Evolutionary conservation across 1,284 basidiomycete species (phyloP).

Genomic region (Moesziomyces antarcticus): DNA sequence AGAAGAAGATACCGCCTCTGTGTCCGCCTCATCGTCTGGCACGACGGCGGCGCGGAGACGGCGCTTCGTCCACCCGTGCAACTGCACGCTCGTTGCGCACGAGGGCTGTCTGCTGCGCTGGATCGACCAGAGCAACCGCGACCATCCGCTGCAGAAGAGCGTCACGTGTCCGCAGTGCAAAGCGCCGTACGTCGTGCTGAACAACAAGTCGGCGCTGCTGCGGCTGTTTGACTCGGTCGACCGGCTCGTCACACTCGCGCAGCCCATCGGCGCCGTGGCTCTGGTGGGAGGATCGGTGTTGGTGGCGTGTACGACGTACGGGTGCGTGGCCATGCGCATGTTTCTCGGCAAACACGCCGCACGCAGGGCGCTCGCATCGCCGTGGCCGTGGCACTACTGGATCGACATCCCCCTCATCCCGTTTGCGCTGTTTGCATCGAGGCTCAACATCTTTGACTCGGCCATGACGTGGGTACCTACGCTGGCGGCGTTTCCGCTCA

Average conservation of each 20-base stretch:
- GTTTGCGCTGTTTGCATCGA: slow-evolving; percentile 56
- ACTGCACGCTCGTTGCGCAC: slow-evolving; percentile 61
- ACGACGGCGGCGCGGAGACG: slow-evolving; percentile 11
- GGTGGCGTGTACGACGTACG: slow-evolving; percentile 50
- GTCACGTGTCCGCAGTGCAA: slow-evolving; percentile 58
- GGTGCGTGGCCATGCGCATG: slow-evolving; percentile 53
- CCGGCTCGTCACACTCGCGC: slow-evolving; percentile 22
- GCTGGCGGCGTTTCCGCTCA: slow-evolving; percentile 50
- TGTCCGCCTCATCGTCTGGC: background rate
- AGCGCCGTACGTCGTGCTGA: slow-evolving; percentile 48
- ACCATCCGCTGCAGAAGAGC: slow-evolving; percentile 26
- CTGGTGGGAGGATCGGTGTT: slow-evolving; percentile 38
- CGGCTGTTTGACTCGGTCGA: slow-evolving; percentile 43
- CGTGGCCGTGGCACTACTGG: slow-evolving; percentile 63
- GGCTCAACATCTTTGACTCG: slow-evolving; percentile 55
- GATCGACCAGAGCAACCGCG: slow-evolving; percentile 50
- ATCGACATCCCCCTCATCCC: slow-evolving; percentile 64
- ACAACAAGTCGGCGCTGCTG: slow-evolving; percentile 44
- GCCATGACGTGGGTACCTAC: slow-evolving; percentile 60
- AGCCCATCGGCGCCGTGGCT: slow-evolving; percentile 36
- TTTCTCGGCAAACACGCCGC: slow-evolving; percentile 51
- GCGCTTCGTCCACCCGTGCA: slow-evolving; percentile 59
- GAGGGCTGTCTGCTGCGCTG: slow-evolving; percentile 56
- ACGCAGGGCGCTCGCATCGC: slow-evolving; percentile 33
- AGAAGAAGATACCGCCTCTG: slow-evolving; percentile 35